phyloP scores from a whole-genome alignment of 1,284 basidiomycete genomes.

The Pyrrhoderma noxium region DNA sequence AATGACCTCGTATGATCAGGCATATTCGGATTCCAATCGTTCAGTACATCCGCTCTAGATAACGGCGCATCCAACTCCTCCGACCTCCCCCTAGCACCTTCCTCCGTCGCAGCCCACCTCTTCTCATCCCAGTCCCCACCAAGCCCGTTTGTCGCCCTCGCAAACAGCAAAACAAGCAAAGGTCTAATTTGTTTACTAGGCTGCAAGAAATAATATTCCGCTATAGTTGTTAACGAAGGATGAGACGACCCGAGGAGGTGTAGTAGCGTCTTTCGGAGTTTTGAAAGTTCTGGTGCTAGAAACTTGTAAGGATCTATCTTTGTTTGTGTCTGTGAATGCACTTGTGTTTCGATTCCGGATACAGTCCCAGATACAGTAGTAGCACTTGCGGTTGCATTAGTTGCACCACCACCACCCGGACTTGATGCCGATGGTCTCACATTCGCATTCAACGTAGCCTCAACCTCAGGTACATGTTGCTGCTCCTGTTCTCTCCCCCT shows the following conservation, averaged over 20 bases:
- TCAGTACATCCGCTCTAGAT: conserved; percentile 66
- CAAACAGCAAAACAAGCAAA: conserved; percentile 84
- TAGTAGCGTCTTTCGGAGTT: conserved; percentile 71
- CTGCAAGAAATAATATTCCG: conserved; percentile 89
- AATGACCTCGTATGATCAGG: conserved; percentile 60
- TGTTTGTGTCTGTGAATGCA: too few relatives aligned
- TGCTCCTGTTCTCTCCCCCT: too few relatives aligned
- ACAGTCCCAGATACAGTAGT: too few relatives aligned
- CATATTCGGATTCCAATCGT: conserved; percentile 82
- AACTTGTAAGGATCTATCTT: conserved; percentile 55
- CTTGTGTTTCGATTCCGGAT: too few relatives aligned
- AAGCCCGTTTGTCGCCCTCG: conserved; percentile 85
- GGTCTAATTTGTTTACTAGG: conserved; percentile 90
- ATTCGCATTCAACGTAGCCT: too few relatives aligned
- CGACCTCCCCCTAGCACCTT: conserved; percentile 33
- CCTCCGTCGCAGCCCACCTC: conserved; percentile 38
- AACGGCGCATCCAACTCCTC: conserved; percentile 63
- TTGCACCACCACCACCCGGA: too few relatives aligned
- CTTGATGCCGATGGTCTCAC: too few relatives aligned
- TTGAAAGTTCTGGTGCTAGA: conserved; percentile 68
- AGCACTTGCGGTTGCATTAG: too few relatives aligned
- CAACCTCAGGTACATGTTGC: too few relatives aligned
- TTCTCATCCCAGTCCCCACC: conserved; percentile 46
- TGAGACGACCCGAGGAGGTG: conserved; percentile 84
- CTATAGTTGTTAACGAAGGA: conserved; percentile 80